Evolutionary conservation across 345 rosid genomes (phyloP).

Genomic region (Ceriops zippeliana): DNA sequence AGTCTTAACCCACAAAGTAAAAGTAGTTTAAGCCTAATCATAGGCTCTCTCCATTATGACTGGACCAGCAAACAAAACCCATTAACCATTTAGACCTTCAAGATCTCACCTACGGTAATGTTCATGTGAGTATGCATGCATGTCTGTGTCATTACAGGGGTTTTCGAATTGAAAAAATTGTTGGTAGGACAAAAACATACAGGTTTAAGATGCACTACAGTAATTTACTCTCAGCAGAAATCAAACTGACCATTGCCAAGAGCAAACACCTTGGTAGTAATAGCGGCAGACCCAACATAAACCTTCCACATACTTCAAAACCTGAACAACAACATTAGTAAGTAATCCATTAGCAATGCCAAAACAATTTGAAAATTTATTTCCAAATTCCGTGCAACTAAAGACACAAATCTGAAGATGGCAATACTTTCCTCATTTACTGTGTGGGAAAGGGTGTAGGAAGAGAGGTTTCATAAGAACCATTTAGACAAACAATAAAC

Average conservation of each 20-base stretch:
- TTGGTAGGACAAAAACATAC: not conserved
- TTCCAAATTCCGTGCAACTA: too few relatives aligned
- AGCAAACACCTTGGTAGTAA: conserved; percentile 91
- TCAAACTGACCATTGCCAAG: conserved; percentile 93
- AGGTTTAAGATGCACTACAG: not conserved
- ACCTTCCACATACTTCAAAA: conserved; percentile 87
- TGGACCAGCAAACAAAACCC: not conserved
- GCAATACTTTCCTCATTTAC: too few relatives aligned
- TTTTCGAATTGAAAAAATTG: not conserved
- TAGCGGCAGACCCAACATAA: conserved; percentile 97
- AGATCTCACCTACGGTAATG: not conserved
- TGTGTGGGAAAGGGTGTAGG: too few relatives aligned
- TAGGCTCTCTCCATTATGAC: too few relatives aligned
- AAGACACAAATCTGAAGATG: too few relatives aligned
- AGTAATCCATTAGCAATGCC: not conserved
- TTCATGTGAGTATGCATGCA: not conserved
- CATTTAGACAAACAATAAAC: too few relatives aligned
- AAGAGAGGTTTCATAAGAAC: too few relatives aligned
- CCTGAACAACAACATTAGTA: conserved; percentile 45
- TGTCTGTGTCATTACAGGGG: not conserved
- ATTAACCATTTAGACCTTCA: not conserved
- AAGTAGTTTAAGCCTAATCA: not conserved
- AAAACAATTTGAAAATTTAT: not conserved
- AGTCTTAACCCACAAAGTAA: not conserved
- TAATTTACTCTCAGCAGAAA: not conserved